Base-by-base conservation (phyloP, 169 alveolate species). In the Plasmodium malariae region DNA sequence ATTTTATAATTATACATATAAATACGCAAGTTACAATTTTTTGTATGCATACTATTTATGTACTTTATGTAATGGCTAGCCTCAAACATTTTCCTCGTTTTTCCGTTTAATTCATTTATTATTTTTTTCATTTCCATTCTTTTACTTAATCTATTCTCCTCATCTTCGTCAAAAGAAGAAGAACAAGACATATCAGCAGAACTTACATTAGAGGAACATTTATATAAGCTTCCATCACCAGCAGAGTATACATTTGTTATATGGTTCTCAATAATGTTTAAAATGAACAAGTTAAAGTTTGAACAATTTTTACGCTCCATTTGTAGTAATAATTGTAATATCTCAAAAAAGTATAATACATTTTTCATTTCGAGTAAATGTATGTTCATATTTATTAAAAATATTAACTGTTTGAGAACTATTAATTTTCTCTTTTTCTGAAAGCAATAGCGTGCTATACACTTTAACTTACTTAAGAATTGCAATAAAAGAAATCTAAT, bases 261-360 rank as follows among this genome's bases (percentile, higher is more conserved):
- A 55, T 65, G 36, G 14, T 28, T 34, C 24, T 83, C 73, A 49
- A 28, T n/a, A 40, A 83, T 68, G 7, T 26, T 24, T 63, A 83
- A 65, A 34, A 83, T 49, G 36, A 83, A 83, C 30, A 83, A 83
- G 67, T 83, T 12, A 83, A 83, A 83, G 54, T 37, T 49, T 32
- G 74, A 49, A 54, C 45, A 6, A 28, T 21, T 14, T 34, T 83
- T 67, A 7, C 30, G 17, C 43, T 83, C 55, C 71, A 24, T 48
- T 9, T 21, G 54, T 51, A 83, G n/a, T 14, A 83, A 36, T 17
- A 0, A 24, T 43, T 67, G 80, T 60, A 83, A 26, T n/a, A 24
- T 36, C 17, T 49, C 28, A 28, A 83, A 83, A 67, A 54, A 83
- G 2, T 51, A 12, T 6, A 83, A 54, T 1, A 71, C 24, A 12